A percentile compares a stretch with the other conserved stretches of the same genome.
Evolutionary conservation across 2,329 filamentous ascomycete species (phyloP).

Genomic region (Ceratocystis diversiconidia): DNA sequence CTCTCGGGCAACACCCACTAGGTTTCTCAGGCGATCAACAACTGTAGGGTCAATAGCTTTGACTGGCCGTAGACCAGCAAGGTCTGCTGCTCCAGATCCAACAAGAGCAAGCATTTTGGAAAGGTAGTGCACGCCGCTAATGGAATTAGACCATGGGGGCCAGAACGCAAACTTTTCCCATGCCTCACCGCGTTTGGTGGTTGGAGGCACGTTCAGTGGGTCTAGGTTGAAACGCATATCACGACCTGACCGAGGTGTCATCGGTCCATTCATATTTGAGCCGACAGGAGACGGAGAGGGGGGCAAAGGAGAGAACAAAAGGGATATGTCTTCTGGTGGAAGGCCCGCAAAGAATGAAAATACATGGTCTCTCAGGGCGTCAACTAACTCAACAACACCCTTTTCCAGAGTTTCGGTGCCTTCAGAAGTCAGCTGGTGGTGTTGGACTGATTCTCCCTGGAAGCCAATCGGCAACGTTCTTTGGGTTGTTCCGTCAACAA

Average conservation of each 20-base stretch:
- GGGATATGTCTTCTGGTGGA: constrained; percentile 79
- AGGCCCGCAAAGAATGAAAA: constrained; percentile 73
- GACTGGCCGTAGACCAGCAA: constrained; percentile 60
- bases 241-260: constrained; percentile 43
- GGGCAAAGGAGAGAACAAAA: constrained; percentile 69
- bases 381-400: constrained; percentile 68
- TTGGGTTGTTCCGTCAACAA: constrained; percentile 76
- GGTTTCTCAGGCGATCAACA: constrained; percentile 56
- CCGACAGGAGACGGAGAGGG: constrained; percentile 45
- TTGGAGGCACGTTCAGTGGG: constrained; percentile 58
- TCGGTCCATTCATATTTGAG: constrained; percentile 34
- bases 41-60: constrained; percentile 40
- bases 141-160: constrained; percentile 82
- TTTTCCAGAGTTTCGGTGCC: constrained; percentile 59
- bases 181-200: constrained; percentile 62
- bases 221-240: constrained; percentile 73
- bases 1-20: constrained; percentile 70
- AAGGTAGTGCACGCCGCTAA: constrained; percentile 85
- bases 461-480: constrained; percentile 64
- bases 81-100: constrained; percentile 74
- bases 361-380: constrained; percentile 65
- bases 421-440: constrained; percentile 64
- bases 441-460: constrained; percentile 63
- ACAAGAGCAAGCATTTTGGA: constrained; percentile 68
- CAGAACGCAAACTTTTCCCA: constrained; percentile 96